Conservation (phyloP, 345 rosid species). For the Eucalyptus tenuipes region DNA sequence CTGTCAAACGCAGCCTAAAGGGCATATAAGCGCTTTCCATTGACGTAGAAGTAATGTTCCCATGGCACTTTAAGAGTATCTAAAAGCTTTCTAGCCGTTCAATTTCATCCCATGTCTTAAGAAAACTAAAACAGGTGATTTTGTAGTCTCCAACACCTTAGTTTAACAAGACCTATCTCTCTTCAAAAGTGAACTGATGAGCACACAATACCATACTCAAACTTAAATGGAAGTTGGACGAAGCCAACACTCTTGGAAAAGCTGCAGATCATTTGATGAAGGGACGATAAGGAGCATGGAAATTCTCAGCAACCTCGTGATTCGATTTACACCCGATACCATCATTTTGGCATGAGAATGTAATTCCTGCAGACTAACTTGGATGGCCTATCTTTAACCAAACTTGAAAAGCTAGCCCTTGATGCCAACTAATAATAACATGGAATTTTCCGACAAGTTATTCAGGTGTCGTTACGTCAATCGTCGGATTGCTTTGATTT, state of each 20-base stretch:
- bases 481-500: neutral
- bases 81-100: neutral
- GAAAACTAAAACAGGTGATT: neutral
- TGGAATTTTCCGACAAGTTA: neutral
- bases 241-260: neutral
- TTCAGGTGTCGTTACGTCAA: neutral
- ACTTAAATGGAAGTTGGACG: neutral
- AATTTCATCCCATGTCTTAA: neutral
- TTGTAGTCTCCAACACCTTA: neutral
- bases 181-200: neutral
- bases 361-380: neutral
- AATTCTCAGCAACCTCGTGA: neutral
- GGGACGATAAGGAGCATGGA: neutral
- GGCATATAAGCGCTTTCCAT: neutral
- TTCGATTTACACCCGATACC: neutral
- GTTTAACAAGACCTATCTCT: neutral
- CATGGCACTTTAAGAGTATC: neutral
- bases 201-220: neutral
- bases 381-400: neutral
- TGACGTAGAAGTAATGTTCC: neutral
- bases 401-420: neutral
- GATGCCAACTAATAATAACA: too few relatives aligned
- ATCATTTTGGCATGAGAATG: neutral
- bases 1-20: too few relatives aligned
- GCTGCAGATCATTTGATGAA: neutral